A percentile compares a stretch with the other conserved stretches of the same genome.
Conservation (phyloP, 2,329 filamentous ascomycete genomes). For the Stachybotrys chartarum region DNA sequence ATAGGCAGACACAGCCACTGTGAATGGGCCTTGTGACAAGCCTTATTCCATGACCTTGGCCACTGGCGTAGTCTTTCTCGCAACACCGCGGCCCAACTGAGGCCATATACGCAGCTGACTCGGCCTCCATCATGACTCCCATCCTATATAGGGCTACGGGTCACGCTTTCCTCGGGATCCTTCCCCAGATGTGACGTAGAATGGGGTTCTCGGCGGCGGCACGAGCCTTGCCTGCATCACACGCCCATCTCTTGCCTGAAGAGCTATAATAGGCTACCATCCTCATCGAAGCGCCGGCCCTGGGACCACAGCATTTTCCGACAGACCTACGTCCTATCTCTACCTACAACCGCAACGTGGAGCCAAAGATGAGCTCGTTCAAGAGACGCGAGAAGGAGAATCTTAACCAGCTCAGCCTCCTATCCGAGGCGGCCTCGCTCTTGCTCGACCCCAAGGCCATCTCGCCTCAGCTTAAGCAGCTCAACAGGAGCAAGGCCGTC, state of each 20-base stretch:
- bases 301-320: neutral
- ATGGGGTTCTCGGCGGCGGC: neutral
- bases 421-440: neutral
- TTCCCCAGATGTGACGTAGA: neutral
- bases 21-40: too few species aligned
- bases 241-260: neutral
- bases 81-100: too few species aligned
- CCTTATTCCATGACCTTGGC: too few species aligned
- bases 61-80: too few species aligned
- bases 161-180: neutral
- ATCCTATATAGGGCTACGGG: neutral
- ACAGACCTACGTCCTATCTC: neutral
- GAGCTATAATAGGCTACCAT: neutral
- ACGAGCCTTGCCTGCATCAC: neutral
- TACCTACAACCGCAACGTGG: neutral
- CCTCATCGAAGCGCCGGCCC: neutral
- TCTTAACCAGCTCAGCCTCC: neutral
- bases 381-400: neutral
- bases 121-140: too few species aligned
- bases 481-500: slow-evolving; percentile 30
- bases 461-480: slow-evolving; percentile 15
- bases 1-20: too few species aligned
- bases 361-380: neutral
- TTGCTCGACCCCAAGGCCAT: slow-evolving; percentile 16
- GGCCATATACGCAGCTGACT: too few species aligned